Conservation (phyloP, 2,329 filamentous ascomycete genomes). For the Pestalotiopsis sp. region DNA sequence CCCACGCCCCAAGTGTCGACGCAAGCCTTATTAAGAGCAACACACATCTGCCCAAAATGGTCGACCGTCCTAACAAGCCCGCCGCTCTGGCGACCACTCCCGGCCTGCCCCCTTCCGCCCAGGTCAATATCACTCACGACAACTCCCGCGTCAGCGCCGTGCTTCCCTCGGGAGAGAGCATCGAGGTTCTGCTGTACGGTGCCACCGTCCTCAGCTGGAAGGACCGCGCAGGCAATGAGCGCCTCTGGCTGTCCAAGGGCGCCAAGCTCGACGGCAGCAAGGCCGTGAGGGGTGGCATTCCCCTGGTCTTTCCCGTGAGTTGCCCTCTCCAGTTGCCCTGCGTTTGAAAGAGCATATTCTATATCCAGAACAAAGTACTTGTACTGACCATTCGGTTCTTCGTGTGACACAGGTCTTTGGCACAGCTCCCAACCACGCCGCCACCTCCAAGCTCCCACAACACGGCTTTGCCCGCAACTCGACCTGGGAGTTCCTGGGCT, state of each 20-base stretch:
- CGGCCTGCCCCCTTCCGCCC: slow-evolving; percentile 72
- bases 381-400: slow-evolving; percentile 3
- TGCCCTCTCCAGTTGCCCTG: not conserved
- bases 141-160: slow-evolving; percentile 75
- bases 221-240: slow-evolving; percentile 75
- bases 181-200: slow-evolving; percentile 86
- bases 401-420: slow-evolving; percentile 72
- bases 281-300: slow-evolving; percentile 88
- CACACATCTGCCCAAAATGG: slow-evolving; percentile 48
- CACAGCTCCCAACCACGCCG: slow-evolving; percentile 72
- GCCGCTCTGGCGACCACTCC: slow-evolving; percentile 75
- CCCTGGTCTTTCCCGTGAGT: slow-evolving; percentile 86
- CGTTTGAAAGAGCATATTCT: not conserved
- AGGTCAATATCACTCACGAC: slow-evolving; percentile 73
- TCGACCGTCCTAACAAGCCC: slow-evolving; percentile 86
- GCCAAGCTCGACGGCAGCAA: slow-evolving; percentile 85
- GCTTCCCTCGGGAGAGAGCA: slow-evolving; percentile 83
- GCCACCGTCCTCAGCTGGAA: slow-evolving; percentile 96
- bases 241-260: slow-evolving; percentile 81
- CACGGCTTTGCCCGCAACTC: slow-evolving; percentile 93
- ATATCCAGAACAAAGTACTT: not conserved
- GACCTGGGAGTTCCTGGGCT: slow-evolving; percentile 92
- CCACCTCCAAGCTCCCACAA: slow-evolving; percentile 81
- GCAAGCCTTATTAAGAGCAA: not conserved
- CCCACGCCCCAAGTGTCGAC: not conserved